A percentile compares a stretch with the other conserved stretches of the same genome.
Evolutionary conservation across 371 early-diverging fungal genomes (phyloP).

Genomic region (Chytridiales sp.): DNA sequence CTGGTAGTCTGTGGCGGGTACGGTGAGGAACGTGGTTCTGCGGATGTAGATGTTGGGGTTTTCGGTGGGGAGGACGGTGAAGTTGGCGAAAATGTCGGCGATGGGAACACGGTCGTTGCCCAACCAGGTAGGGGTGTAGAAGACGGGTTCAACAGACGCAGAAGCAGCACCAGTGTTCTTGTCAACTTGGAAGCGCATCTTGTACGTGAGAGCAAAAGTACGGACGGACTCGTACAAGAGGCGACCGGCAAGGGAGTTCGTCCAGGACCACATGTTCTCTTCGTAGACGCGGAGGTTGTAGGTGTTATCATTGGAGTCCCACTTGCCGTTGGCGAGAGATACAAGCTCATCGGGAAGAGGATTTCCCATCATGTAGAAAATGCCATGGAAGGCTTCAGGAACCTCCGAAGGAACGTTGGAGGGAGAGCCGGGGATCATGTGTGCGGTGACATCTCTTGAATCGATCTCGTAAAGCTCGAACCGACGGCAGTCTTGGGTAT

Average conservation of each 20-base stretch:
- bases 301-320: slow-evolving; percentile 9
- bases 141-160: slow-evolving; percentile 1
- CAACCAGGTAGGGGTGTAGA: slow-evolving; percentile 13
- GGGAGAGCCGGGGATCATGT: slow-evolving; percentile 11
- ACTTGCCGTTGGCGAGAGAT: slow-evolving; percentile 13
- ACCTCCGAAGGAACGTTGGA: slow-evolving; percentile 4
- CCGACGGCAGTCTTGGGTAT: slow-evolving; percentile 20
- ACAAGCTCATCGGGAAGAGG: slow-evolving; percentile 20
- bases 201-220: slow-evolving; percentile 19
- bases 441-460: slow-evolving; percentile 6
- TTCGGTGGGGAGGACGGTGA: slow-evolving; percentile 15
- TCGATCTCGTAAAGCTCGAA: slow-evolving; percentile 14
- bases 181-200: not conserved
- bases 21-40: slow-evolving; percentile 11
- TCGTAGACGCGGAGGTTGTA: slow-evolving; percentile 19
- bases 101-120: slow-evolving; percentile 12
- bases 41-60: slow-evolving; percentile 20
- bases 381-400: slow-evolving; percentile 13
- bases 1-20: slow-evolving; percentile 12
- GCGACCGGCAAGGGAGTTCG: slow-evolving; percentile 7
- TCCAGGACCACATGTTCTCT: slow-evolving; percentile 16
- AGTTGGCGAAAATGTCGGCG: slow-evolving; percentile 15
- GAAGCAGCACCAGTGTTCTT: not conserved
- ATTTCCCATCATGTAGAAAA: slow-evolving; percentile 26
- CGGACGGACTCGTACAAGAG: slow-evolving; percentile 19